Evolutionary conservation across 352 stramenopile species (phyloP), one percentile per base, ranked within the genome.

Genomic region (Saprolegnia diclina): DNA sequence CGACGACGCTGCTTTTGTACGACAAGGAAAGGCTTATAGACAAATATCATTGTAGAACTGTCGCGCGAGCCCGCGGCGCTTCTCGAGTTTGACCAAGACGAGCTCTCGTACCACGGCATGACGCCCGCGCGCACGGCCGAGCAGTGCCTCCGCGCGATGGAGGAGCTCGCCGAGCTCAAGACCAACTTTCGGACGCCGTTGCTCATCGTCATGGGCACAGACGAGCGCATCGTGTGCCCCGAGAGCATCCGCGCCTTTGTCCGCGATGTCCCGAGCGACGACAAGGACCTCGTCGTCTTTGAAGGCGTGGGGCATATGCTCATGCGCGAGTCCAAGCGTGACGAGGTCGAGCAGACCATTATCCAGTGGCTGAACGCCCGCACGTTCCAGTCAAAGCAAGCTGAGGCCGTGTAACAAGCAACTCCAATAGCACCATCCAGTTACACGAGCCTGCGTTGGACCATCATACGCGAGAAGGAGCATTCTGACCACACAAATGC

Each of bases 251-350:
- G 50, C 13, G n/a, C 16, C 5, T 64, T 37, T 16, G 3, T 35
- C 35, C 56, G 37, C 22, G 56, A 64, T 22, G 50, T 64, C 21
- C 9, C 35, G 4, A 64, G 56, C 26, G 19, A 29, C 10, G 56
- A 64, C 56, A 64, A 64, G 37, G 56, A 64, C 6, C 56, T 64
- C 56, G 50, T 52, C 18, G 40, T 64, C 5, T 64, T 52, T 44
- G 56, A 64, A 13, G n/a, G 24, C 18, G 50, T 64, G 32, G 56
- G 56, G 4, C 56, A 64, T 24, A 52, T 22, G 19, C 26, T 64
- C 56, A 16, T 64, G 26, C 46, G 37, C 35, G 56, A 64, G 32
- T 32, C 56, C 22, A 64, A 64, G n/a, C 56, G 56, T 35, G 29
- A 26, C 16, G 56, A 32, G 13, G 56, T 64, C 18, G 46, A n/a